These are phyloP conservation scores for Magnolia kwangsiensis DNA, from an alignment of 164 flowering plant species.

Conservation along the genomic window DNA sequence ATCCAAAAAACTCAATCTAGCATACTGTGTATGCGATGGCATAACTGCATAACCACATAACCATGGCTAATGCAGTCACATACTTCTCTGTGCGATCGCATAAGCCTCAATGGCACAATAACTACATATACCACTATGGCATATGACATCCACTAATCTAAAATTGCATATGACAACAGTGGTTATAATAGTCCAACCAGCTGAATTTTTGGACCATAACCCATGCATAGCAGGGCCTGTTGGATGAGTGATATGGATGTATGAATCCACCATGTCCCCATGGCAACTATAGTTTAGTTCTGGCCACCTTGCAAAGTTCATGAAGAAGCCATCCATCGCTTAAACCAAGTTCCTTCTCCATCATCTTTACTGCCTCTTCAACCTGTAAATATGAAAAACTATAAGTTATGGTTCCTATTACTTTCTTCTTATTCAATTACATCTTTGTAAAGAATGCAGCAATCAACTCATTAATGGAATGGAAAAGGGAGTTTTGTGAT, in stretches of 20 bases:
- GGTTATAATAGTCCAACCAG: neutral
- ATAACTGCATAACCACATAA: too few relatives aligned
- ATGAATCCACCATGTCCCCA: neutral
- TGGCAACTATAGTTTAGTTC: neutral
- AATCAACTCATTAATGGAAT: too few relatives aligned
- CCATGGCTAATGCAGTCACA: too few relatives aligned
- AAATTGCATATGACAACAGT: too few relatives aligned
- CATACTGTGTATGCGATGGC: too few relatives aligned
- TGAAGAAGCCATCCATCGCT: slow-evolving; percentile 57
- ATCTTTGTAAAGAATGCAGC: neutral
- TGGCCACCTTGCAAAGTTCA: slow-evolving; percentile 57
- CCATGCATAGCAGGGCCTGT: neutral
- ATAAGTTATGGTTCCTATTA: neutral
- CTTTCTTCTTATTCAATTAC: neutral
- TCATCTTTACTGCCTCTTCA: slow-evolving; percentile 59
- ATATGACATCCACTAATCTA: too few relatives aligned
- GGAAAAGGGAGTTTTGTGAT: neutral
- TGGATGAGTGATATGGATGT: neutral
- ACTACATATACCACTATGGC: too few relatives aligned
- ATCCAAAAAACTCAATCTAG: neutral
- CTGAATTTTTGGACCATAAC: neutral
- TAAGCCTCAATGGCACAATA: too few relatives aligned
- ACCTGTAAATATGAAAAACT: slow-evolving; percentile 40
- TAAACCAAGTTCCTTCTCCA: slow-evolving; percentile 71
- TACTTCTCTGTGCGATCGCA: too few relatives aligned